Evolutionary conservation across 2,329 filamentous ascomycete genomes (phyloP).

Genomic region (Neofusicoccum laricinum): DNA sequence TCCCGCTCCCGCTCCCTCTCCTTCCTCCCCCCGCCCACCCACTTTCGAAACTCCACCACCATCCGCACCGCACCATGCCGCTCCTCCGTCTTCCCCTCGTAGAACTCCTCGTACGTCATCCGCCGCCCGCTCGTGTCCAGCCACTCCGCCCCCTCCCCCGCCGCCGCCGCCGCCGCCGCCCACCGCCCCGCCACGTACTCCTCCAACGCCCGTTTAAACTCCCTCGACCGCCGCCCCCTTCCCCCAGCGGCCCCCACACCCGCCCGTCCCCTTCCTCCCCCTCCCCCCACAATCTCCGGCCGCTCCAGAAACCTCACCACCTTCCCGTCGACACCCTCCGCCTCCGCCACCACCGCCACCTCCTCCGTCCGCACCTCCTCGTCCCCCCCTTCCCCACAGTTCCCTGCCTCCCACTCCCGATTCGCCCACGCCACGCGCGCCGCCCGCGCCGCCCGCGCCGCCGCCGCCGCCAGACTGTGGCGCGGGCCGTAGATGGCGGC

Average conservation of each 20-base stretch:
- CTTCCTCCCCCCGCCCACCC: neutral
- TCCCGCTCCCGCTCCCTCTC: neutral
- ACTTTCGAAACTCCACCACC: neutral
- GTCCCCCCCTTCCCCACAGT: neutral
- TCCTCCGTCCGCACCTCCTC: too few species aligned
- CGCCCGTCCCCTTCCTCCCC: neutral
- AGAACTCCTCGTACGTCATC: neutral
- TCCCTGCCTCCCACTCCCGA: neutral
- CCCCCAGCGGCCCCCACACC: slow-evolving; percentile 1
- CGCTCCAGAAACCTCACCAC: neutral
- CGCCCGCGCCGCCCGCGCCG: neutral
- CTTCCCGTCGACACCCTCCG: neutral
- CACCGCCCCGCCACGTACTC: neutral
- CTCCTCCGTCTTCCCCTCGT: neutral
- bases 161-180: neutral
- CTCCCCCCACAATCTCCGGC: neutral
- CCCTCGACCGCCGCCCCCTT: neutral
- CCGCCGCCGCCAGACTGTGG: neutral
- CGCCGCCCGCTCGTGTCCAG: neutral
- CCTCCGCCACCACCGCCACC: too few species aligned
- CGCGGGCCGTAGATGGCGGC: slow-evolving; percentile 5
- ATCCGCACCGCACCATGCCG: neutral
- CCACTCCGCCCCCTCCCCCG: neutral
- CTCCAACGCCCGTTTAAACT: neutral
- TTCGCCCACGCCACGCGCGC: neutral